A percentile compares a stretch with the other conserved stretches of the same genome.
Evolutionary conservation across 75 land plant genomes (phyloP).

Genomic region (Cupressus sempervirens): DNA sequence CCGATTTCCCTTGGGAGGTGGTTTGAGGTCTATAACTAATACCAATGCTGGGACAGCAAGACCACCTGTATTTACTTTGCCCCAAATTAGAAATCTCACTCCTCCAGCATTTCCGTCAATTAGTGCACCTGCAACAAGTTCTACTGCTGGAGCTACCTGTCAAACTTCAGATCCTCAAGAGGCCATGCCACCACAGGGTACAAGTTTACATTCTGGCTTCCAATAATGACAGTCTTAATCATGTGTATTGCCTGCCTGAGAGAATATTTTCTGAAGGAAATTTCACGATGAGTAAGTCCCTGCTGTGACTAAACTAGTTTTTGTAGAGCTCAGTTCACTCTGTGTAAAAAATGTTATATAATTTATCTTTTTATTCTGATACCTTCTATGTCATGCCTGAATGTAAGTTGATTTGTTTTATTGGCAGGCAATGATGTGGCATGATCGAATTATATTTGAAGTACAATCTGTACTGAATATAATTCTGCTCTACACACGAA

Average conservation of each 20-base stretch:
- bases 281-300: neutral
- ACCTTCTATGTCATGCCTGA: neutral
- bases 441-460: neutral
- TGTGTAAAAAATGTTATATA: neutral
- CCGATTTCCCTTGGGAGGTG: neutral
- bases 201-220: neutral
- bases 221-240: neutral
- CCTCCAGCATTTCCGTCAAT: neutral
- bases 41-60: slow-evolving; percentile 2
- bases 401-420: neutral
- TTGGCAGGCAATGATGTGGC: slow-evolving; percentile 3
- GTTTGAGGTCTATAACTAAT: neutral
- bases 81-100: slow-evolving; percentile 5
- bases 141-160: neutral
- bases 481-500: neutral
- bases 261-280: slow-evolving; percentile 5
- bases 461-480: neutral
- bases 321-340: neutral
- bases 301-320: neutral
- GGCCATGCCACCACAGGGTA: neutral
- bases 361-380: neutral
- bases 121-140: neutral
- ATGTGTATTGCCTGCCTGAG: neutral
- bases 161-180: neutral
- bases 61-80: neutral